Percentiles rank a stretch among this genome's conserved stretches.
Evolutionary conservation across 768 basidiomycete genomes (phyloP).

Genomic region (Leccinum uliginosum): DNA sequence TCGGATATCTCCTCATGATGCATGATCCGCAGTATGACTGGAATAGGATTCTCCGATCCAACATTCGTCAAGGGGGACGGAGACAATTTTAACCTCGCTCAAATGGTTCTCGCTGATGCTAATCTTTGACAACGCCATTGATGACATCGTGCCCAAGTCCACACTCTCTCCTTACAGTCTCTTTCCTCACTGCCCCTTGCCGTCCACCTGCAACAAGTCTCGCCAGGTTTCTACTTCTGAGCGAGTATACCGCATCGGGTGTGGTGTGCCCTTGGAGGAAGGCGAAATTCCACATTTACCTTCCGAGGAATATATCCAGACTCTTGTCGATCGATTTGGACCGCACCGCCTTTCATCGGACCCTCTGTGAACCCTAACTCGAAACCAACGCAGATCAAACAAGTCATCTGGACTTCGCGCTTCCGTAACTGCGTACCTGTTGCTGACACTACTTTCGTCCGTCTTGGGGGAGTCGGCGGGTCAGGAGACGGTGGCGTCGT

Average conservation of each 20-base stretch:
- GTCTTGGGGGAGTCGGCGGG: slow-evolving; percentile 18
- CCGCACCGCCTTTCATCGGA: slow-evolving; percentile 33
- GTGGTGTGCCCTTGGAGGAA: slow-evolving; percentile 32
- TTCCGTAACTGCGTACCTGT: slow-evolving; percentile 43
- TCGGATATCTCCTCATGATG: neutral
- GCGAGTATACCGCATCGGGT: slow-evolving; percentile 37
- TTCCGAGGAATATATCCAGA: slow-evolving; percentile 40
- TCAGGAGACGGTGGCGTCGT: slow-evolving; percentile 14
- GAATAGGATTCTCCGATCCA: slow-evolving; percentile 44
- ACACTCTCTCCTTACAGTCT: slow-evolving; percentile 29
- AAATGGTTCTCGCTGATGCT: slow-evolving; percentile 49
- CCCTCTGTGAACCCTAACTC: slow-evolving; percentile 28
- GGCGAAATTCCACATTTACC: slow-evolving; percentile 37
- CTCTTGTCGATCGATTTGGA: slow-evolving; percentile 38
- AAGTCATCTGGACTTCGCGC: slow-evolving; percentile 42
- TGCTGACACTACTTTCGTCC: slow-evolving; percentile 37
- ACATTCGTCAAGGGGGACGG: slow-evolving; percentile 23
- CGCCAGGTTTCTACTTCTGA: slow-evolving; percentile 6
- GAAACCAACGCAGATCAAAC: slow-evolving; percentile 30
- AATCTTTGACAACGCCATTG: slow-evolving; percentile 22
- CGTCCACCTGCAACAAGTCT: slow-evolving; percentile 21
- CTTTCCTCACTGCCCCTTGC: slow-evolving; percentile 38
- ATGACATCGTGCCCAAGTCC: slow-evolving; percentile 8
- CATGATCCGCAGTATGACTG: slow-evolving; percentile 37
- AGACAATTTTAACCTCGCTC: slow-evolving; percentile 29